Percentiles rank a stretch among this genome's conserved stretches.
phyloP scores from a whole-genome alignment of 2,329 filamentous ascomycete species.

The Phialophora chinensis region DNA sequence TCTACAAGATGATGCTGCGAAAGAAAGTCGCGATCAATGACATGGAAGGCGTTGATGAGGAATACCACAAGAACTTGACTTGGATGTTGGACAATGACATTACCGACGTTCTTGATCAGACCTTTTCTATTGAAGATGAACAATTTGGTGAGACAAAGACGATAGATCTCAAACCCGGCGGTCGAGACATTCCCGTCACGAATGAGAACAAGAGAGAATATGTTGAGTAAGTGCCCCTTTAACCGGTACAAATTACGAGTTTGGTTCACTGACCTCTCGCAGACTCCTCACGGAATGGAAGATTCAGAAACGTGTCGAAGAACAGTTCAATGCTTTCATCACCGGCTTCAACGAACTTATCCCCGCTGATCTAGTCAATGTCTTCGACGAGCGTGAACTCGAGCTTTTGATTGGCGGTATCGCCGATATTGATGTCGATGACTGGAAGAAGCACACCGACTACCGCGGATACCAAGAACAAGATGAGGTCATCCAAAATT shows the following conservation, averaged over 20 bases:
- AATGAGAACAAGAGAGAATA: conserved; percentile 99
- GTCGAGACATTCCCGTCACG: conserved; percentile 91
- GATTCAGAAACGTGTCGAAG: conserved; percentile 96
- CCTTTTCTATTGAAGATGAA: conserved; percentile 96
- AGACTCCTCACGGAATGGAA: conserved; percentile 97
- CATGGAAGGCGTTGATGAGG: conserved; percentile 98
- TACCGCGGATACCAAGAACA: conserved; percentile 98
- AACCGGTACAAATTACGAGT: not conserved
- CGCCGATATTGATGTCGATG: conserved; percentile 98
- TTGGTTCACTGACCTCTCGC: conserved; percentile 20
- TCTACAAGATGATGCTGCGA: conserved; percentile 98
- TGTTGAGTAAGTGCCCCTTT: conserved; percentile 72
- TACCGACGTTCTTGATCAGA: conserved; percentile 90
- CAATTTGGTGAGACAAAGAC: conserved; percentile 93
- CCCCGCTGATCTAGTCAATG: conserved; percentile 92
- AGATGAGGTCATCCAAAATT: conserved; percentile 96
- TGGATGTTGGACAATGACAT: conserved; percentile 99
- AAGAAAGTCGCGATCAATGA: conserved; percentile 91
- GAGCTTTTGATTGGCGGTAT: conserved; percentile 98
- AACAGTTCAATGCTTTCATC: conserved; percentile 98
- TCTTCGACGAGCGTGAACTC: conserved; percentile 96
- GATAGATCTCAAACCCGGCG: conserved; percentile 89
- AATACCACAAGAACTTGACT: conserved; percentile 93
- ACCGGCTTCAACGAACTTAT: conserved; percentile 98
- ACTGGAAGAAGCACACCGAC: conserved; percentile 99